These are phyloP conservation scores for Podospora didyma DNA, from an alignment of 495 filamentous ascomycete genomes.

Conservation along the genomic window DNA sequence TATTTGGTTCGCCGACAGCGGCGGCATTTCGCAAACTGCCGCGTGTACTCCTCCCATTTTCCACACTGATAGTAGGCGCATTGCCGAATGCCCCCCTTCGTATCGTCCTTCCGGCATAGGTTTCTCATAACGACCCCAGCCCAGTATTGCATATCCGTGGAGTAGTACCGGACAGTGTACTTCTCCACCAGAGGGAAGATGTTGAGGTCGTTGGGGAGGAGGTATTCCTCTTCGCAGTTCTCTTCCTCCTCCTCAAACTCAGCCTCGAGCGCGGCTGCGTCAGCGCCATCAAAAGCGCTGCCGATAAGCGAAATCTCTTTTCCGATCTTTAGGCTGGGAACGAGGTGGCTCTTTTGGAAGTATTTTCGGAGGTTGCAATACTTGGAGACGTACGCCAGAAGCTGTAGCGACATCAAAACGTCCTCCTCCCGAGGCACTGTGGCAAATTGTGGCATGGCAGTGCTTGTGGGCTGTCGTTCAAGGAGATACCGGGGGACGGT, in stretches of 20 bases:
- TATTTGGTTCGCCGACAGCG: constrained; percentile 97
- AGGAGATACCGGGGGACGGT: constrained; percentile 68
- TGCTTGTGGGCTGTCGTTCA: constrained; percentile 61
- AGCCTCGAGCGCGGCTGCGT: constrained; percentile 39
- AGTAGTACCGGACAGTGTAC: constrained; percentile 92
- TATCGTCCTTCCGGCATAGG: constrained; percentile 96
- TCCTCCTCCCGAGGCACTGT: constrained; percentile 96
- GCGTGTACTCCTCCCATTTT: constrained; percentile 93
- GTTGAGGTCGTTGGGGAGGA: constrained; percentile 90
- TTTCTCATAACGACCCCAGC: constrained; percentile 98
- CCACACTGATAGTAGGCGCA: constrained; percentile 97
- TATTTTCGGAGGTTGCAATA: constrained; percentile 95
- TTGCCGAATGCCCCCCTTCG: constrained; percentile 86
- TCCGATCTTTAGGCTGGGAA: constrained; percentile 86
- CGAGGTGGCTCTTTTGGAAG: constrained; percentile 91
- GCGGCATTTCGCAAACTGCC: constrained; percentile 97
- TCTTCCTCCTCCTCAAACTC: constrained; percentile 47
- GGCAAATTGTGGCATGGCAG: constrained; percentile 70
- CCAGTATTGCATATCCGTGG: constrained; percentile 98
- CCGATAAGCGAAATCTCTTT: constrained; percentile 77
- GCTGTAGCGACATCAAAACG: constrained; percentile 95
- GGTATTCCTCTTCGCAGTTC: constrained; percentile 82
- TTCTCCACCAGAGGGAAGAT: constrained; percentile 98
- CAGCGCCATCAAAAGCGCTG: constrained; percentile 61
- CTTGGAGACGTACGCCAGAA: constrained; percentile 96